Evolutionary conservation across 2,329 filamentous ascomycete species (phyloP), one percentile per base, ranked within the genome.

Genomic region (Alternaria ventricosa): DNA sequence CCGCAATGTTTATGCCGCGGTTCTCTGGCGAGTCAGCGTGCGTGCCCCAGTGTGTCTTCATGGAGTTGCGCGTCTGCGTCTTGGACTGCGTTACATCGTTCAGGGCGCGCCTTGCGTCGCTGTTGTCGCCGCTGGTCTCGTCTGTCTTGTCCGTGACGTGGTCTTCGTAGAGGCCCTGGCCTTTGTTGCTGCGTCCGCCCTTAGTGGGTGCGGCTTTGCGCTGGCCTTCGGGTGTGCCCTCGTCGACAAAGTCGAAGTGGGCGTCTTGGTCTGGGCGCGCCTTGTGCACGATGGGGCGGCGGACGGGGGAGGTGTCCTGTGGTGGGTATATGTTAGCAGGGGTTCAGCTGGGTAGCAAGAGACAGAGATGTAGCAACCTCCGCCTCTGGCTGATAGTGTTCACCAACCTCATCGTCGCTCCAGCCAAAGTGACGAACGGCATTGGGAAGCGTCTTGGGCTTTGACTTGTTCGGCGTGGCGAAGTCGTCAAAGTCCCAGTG

Each of bases 401-500:
- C 50, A 79, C 78, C 68, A 60, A 83, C 82, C 77, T 91, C 87
- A 64, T 94, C 90, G 51, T 90, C 89, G 71, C 90, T 91, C 88
- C 92, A 96, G 64, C 85, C 87, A 77, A 90, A 89, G 78, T 96
- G 91, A 59, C 92, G 90, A 64, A 90, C 86, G 65, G 96, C 89
- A 75, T 93, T 88, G 43, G 86, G 83, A 63, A 89, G 87, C 57
- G 87, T 78, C 79, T 90, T 92, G 49, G 85, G 82, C 5, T 87
- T 85, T 51, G 88, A 84, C 84, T 97, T 97, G 68, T 90, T 87
- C 0, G 95, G 95, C 0, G 94, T 97, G 15, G 84, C 83, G 73
- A 97, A 97, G 81, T 97, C 94, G 65, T 93, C 88, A 79, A 98
- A 98, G 53, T 89, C 89, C 94, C 95, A 97, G 66, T 92, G 61